phyloP scores from a whole-genome alignment of 108 stramenopile species.

The Skeletonema tropicum region DNA sequence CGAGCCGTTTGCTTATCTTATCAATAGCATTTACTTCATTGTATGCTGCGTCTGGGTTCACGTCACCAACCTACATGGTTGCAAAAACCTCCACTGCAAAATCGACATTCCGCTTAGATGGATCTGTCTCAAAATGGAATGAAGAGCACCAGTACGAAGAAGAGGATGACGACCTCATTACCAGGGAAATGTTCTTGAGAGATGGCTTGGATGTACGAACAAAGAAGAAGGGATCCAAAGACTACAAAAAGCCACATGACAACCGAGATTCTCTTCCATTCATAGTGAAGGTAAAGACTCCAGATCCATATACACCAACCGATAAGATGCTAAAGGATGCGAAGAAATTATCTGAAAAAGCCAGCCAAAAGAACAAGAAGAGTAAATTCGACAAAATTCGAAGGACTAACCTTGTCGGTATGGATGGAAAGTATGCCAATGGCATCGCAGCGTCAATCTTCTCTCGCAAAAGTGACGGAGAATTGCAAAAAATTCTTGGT shows the following conservation, averaged over 20 bases:
- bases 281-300: slow-evolving; percentile 63
- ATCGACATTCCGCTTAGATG: background rate
- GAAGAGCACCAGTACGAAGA: slow-evolving; percentile 50
- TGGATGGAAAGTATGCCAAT: slow-evolving; percentile 28
- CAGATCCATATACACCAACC: slow-evolving; percentile 76
- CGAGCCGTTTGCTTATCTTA: background rate
- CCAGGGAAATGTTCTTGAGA: slow-evolving; percentile 54
- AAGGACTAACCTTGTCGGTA: slow-evolving; percentile 34
- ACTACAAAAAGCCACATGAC: slow-evolving; percentile 67
- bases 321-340: slow-evolving; percentile 50
- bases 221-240: slow-evolving; percentile 46
- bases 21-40: background rate
- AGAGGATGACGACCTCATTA: slow-evolving; percentile 49
- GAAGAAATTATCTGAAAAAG: slow-evolving; percentile 48
- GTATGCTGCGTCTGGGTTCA: background rate
- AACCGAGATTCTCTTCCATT: slow-evolving; percentile 84
- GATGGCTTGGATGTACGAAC: slow-evolving; percentile 48
- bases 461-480: slow-evolving; percentile 21
- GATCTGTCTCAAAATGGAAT: slow-evolving; percentile 51
- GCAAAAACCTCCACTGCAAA: background rate
- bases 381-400: slow-evolving; percentile 21
- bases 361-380: slow-evolving; percentile 21
- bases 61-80: background rate
- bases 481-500: slow-evolving; percentile 60
- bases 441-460: slow-evolving; percentile 52